These are phyloP conservation scores for Fusarium proliferatum DNA, from an alignment of 2,329 filamentous ascomycete species.

Conservation along the genomic window DNA sequence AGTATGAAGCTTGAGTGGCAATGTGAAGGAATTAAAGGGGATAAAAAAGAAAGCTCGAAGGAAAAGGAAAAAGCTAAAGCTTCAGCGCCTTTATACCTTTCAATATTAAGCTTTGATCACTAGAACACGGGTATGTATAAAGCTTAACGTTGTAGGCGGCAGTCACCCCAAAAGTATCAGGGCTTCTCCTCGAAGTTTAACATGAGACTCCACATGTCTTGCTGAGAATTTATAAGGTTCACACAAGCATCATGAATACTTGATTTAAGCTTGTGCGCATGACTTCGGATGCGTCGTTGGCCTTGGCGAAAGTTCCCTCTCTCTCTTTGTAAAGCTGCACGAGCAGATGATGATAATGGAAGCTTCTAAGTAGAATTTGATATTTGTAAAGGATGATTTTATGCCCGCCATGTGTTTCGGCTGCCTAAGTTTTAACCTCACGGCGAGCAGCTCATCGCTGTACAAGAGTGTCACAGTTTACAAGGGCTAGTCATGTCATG, in stretches of 20 bases:
- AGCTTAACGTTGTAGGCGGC: background rate
- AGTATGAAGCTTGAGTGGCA: background rate
- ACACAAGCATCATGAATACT: background rate
- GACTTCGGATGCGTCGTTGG: too few species aligned
- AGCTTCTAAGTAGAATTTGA: too few species aligned
- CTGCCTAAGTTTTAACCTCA: background rate
- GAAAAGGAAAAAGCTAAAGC: rapidly evolving
- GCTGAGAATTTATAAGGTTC: background rate
- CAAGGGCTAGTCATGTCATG: too few species aligned
- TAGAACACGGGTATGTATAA: background rate
- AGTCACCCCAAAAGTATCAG: background rate
- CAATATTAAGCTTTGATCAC: background rate
- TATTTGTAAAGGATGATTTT: too few species aligned
- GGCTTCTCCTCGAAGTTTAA: background rate
- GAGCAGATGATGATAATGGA: too few species aligned
- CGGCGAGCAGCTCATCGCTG: rapidly evolving
- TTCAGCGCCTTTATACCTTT: background rate
- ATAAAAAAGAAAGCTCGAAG: background rate
- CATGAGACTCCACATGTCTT: rapidly evolving
- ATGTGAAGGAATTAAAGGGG: rapidly evolving
- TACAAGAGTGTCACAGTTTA: background rate
- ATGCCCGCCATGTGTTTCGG: background rate
- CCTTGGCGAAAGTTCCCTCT: too few species aligned
- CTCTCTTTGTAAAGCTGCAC: too few species aligned
- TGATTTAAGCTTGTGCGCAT: too few species aligned